Conservation (phyloP, 495 filamentous ascomycete species). For the Parathielavia hyrcaniae region DNA sequence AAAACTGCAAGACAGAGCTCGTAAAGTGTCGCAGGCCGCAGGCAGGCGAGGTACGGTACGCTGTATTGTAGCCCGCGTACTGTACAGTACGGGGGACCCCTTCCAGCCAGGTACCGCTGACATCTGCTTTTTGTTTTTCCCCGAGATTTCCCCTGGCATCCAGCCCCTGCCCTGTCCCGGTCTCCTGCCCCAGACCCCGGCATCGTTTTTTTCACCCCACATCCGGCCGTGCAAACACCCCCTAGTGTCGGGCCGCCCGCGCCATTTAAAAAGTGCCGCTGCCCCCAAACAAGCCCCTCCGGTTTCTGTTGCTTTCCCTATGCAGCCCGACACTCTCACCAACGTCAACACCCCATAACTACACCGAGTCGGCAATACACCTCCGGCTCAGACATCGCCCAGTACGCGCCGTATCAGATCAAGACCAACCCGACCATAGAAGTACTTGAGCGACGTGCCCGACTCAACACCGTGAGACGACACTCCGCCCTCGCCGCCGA, state of each 20-base stretch:
- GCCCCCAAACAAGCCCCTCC: conserved; percentile 28
- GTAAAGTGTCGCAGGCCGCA: neutral
- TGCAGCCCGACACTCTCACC: conserved; percentile 28
- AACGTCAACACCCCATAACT: conserved; percentile 22
- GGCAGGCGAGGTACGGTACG: conserved; percentile 1
- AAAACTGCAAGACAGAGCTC: neutral
- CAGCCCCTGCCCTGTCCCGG: conserved; percentile 23
- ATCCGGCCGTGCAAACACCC: conserved; percentile 18
- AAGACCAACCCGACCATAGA: neutral
- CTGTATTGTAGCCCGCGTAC: conserved; percentile 1
- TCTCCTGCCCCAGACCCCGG: conserved; percentile 14
- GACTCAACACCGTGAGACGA: neutral
- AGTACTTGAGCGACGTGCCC: conserved; percentile 4
- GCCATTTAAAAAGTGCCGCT: conserved; percentile 37
- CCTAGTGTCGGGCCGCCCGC: conserved; percentile 22
- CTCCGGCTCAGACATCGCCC: neutral
- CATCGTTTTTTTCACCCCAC: conserved; percentile 16
- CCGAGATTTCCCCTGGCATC: conserved; percentile 24
- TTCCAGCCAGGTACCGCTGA: conserved; percentile 19
- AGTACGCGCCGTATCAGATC: neutral
- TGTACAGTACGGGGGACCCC: conserved; percentile 22
- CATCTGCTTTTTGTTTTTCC: conserved; percentile 19
- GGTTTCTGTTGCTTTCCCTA: conserved; percentile 31
- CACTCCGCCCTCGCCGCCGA: neutral
- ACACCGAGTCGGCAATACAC: neutral